These are phyloP conservation scores for Mrakia hoshinonis DNA, from an alignment of 768 basidiomycete species.

Conservation along the genomic window DNA sequence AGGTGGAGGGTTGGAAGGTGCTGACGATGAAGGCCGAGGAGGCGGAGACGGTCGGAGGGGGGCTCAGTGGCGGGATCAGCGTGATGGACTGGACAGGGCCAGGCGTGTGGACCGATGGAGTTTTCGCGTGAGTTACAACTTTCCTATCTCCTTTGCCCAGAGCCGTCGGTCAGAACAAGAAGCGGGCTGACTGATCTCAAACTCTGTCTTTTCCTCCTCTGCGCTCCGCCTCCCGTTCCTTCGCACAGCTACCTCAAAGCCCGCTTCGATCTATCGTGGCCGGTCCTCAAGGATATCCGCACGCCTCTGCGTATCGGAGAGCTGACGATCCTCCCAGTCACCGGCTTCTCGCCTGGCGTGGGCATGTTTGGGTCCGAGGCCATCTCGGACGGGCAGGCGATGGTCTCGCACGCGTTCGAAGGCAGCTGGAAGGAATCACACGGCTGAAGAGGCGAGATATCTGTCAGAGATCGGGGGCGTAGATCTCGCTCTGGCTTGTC, in stretches of 20 bases:
- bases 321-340: constrained; percentile 42
- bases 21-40: constrained; percentile 28
- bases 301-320: constrained; percentile 40
- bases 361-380: constrained; percentile 36
- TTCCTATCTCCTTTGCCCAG: too few species aligned
- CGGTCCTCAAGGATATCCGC: constrained; percentile 8
- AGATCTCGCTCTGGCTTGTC: too few species aligned
- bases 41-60: constrained; percentile 29
- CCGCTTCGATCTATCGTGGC: constrained; percentile 1
- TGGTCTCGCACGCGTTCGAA: constrained; percentile 33
- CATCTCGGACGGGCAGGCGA: constrained; percentile 32
- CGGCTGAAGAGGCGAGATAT: too few species aligned
- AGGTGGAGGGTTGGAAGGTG: background rate
- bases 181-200: too few species aligned
- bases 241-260: background rate
- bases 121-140: constrained; percentile 32
- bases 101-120: constrained; percentile 40
- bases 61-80: constrained; percentile 33
- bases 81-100: constrained; percentile 47
- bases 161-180: too few species aligned
- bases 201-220: background rate
- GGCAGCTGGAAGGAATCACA: constrained; percentile 2
- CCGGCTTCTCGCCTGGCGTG: constrained; percentile 40
- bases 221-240: background rate
- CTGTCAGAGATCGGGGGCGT: background rate